Evolutionary conservation across 2,329 filamentous ascomycete species (phyloP).

Genomic region (Pseudocercospora fuligena): DNA sequence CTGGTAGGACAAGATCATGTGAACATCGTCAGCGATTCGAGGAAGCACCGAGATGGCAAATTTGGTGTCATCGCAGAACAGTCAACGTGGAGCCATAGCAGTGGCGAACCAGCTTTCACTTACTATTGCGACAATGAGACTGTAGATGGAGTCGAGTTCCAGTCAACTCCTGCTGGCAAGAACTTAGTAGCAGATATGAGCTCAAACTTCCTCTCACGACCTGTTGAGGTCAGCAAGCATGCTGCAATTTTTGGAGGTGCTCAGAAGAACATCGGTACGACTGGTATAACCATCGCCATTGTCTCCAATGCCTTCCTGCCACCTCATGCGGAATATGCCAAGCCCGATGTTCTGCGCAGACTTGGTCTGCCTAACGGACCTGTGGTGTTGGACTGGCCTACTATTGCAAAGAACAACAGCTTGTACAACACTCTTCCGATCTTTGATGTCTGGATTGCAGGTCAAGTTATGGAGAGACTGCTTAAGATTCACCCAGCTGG

Average conservation of each 20-base stretch:
- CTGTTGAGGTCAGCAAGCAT: conserved; percentile 77
- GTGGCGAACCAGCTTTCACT: conserved; percentile 70
- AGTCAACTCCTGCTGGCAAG: conserved; percentile 67
- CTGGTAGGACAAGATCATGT: conserved; percentile 78
- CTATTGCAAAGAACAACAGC: conserved; percentile 88
- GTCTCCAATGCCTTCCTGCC: conserved; percentile 81
- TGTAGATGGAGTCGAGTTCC: conserved; percentile 91
- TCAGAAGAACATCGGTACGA: conserved; percentile 89
- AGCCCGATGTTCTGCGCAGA: conserved; percentile 70
- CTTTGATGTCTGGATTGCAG: conserved; percentile 89
- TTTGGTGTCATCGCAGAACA: conserved; percentile 84
- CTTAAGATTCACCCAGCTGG: conserved; percentile 59
- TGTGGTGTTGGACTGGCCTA: conserved; percentile 80
- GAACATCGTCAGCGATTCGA: conserved; percentile 75
- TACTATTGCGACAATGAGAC: conserved; percentile 97
- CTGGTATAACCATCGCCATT: conserved; percentile 85
- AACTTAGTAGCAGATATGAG: conserved; percentile 92
- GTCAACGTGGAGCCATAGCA: conserved; percentile 69
- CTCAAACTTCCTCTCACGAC: conserved; percentile 87
- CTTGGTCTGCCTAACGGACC: conserved; percentile 79
- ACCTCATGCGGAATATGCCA: conserved; percentile 67
- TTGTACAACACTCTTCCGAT: conserved; percentile 96
- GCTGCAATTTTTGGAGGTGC: conserved; percentile 86
- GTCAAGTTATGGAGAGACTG: conserved; percentile 82
- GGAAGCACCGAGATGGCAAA: conserved; percentile 67